A percentile compares a stretch with the other conserved stretches of the same genome.
Conservation (phyloP, 495 filamentous ascomycete genomes). For the Aspergillus leporis region DNA sequence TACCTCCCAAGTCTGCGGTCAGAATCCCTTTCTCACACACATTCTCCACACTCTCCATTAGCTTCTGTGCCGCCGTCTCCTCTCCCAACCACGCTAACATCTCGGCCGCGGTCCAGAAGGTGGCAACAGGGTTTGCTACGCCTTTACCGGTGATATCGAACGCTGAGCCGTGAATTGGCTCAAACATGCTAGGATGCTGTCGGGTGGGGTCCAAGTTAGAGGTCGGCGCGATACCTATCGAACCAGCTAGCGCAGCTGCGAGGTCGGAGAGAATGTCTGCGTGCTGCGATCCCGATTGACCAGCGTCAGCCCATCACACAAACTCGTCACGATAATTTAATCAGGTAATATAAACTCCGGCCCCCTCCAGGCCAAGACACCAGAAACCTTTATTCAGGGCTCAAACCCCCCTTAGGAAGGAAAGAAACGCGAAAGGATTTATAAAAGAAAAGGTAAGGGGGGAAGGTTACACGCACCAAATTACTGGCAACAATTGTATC, state of each 20-base stretch:
- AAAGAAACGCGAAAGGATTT: not conserved
- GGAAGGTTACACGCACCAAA: constrained; percentile 33
- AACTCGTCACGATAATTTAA: not conserved
- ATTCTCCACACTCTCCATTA: constrained; percentile 61
- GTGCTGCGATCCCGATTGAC: constrained; percentile 31
- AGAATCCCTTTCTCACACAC: constrained; percentile 58
- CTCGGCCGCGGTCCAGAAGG: constrained; percentile 68
- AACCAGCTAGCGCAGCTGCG: constrained; percentile 56
- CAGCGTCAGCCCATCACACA: not conserved
- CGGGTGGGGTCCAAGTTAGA: constrained; percentile 66
- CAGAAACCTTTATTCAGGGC: not conserved
- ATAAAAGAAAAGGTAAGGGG: not conserved
- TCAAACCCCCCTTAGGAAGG: not conserved
- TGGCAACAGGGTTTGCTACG: constrained; percentile 69
- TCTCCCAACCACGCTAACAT: constrained; percentile 69
- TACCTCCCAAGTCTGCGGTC: constrained; percentile 62
- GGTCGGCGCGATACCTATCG: constrained; percentile 60
- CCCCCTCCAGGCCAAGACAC: not conserved
- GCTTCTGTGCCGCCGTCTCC: constrained; percentile 50
- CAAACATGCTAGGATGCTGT: constrained; percentile 63
- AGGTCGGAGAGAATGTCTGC: constrained; percentile 60
- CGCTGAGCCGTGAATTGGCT: constrained; percentile 68
- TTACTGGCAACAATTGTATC: constrained; percentile 61
- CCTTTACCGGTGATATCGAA: constrained; percentile 74
- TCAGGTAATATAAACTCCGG: not conserved